Evolutionary conservation across 2,329 filamentous ascomycete genomes (phyloP).

Genomic region (Exophiala oligosperma): DNA sequence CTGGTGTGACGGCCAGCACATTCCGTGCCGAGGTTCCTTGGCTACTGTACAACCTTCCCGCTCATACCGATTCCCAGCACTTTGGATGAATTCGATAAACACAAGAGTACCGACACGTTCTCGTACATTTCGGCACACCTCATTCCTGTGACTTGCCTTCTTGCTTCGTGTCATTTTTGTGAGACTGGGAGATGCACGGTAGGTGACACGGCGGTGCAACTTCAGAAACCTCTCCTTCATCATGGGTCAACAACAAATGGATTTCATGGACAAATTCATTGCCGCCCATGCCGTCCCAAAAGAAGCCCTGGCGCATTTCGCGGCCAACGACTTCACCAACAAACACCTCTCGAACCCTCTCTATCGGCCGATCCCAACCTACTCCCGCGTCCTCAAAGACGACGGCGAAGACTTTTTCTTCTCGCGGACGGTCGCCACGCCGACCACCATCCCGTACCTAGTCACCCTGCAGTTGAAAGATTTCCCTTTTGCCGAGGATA

Average conservation of each 20-base stretch:
- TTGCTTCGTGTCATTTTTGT: background rate
- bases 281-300: conserved; percentile 20
- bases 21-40: too few relatives aligned
- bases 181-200: conserved; percentile 6
- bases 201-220: background rate
- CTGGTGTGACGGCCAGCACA: too few relatives aligned
- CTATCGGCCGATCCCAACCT: conserved; percentile 41
- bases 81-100: too few relatives aligned
- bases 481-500: conserved; percentile 29
- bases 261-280: conserved; percentile 27
- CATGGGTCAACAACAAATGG: conserved; percentile 15
- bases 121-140: background rate
- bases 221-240: background rate
- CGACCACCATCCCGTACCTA: conserved; percentile 42
- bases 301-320: conserved; percentile 25
- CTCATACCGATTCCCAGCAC: background rate
- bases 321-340: conserved; percentile 24
- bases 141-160: background rate
- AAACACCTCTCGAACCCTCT: conserved; percentile 30
- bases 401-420: conserved; percentile 47
- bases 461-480: conserved; percentile 40
- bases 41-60: background rate
- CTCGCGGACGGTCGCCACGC: conserved; percentile 39
- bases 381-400: conserved; percentile 40
- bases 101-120: background rate